Base-by-base conservation (phyloP, 768 basidiomycete species). In the Cystofilobasidium ferigula region DNA sequence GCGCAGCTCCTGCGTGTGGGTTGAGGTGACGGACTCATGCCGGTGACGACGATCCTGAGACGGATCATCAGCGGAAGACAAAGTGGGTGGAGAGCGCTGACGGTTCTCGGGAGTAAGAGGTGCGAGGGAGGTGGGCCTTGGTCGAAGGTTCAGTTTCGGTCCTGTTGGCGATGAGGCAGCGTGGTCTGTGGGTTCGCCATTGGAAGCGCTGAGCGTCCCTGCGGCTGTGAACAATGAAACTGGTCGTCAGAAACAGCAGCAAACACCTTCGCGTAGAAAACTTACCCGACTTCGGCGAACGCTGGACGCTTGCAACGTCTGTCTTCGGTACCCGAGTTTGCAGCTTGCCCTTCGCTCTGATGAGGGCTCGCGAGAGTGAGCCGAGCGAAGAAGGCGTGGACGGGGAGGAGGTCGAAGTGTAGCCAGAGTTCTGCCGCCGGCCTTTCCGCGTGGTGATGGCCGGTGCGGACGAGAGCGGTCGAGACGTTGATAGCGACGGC, bases 1-100 rank as follows among this genome's bases (percentile, higher is more conserved):
- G 35, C 51, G 61, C 9, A 42, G 47, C 59, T 68, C 53, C 18
- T 47, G 57, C 10, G 67, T 68, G 34, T 34, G 51, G 28, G 51
- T 54, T 14, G 51, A 54, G 3, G 51, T 54, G 51, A 54, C 51
- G 1, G 51, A 54, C 51, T 54, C 51, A 28, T 54, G 51, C 30
- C 51, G 51, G 14, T 14, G 5, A 2, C 51, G 51, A 4, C 51
- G 26, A 14, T 18, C 51, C 3, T 28, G 14, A 12, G 30, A 1
- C 9, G 30, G 7, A 7, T 7, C 24, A 10, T 20, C 3, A 5
- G 45, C 22, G 9, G 45, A n/a, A 10, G 28, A 26, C 9, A 28
- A 2, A 10, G 30, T 18, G 4, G 30, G 51, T 8, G 51, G 51
- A 6, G 10, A 18, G 28, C 51, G 51, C 51, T 28, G 51, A 3